A percentile compares a stretch with the other conserved stretches of the same genome.
These are phyloP conservation scores for Rhizoclosmatium sp. DNA, from an alignment of 192 early-diverging fungal genomes.

Conservation along the genomic window DNA sequence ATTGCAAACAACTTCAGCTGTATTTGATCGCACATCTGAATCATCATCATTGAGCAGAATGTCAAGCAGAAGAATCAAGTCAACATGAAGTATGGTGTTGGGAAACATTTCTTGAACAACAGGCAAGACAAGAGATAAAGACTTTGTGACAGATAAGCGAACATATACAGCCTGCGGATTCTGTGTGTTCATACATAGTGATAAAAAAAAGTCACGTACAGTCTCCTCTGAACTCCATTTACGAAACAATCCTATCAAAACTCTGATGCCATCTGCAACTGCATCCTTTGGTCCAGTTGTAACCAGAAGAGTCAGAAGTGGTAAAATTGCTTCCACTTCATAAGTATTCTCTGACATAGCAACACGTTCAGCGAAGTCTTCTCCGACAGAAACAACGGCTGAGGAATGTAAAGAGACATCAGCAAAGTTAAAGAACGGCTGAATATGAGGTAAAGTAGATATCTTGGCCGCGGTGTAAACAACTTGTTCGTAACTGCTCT, in stretches of 20 bases:
- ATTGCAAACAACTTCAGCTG: conserved; percentile 65
- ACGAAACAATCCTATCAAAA: conserved; percentile 30
- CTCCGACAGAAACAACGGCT: conserved; percentile 35
- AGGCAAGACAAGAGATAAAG: conserved; percentile 36
- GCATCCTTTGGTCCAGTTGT: conserved; percentile 44
- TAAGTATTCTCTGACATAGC: conserved; percentile 54
- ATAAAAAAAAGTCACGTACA: not conserved
- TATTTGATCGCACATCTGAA: conserved; percentile 73
- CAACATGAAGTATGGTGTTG: conserved; percentile 38
- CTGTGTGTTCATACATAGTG: too few relatives aligned
- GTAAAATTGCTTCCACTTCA: conserved; percentile 64
- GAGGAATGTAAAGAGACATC: conserved; percentile 38
- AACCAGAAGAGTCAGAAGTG: conserved; percentile 61
- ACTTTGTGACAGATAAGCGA: conserved; percentile 60
- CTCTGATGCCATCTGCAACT: conserved; percentile 43
- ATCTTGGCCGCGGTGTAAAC: conserved; percentile 48
- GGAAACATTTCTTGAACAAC: not conserved
- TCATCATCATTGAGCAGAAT: conserved; percentile 80
- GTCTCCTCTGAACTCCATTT: conserved; percentile 32
- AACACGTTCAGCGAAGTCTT: conserved; percentile 50
- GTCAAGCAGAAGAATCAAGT: conserved; percentile 60
- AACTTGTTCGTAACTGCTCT: conserved; percentile 26
- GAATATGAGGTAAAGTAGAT: conserved; percentile 44
- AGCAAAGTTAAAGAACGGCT: conserved; percentile 21
- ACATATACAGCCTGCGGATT: conserved; percentile 57